Base-by-base conservation (phyloP, 1,284 basidiomycete species). In the Polyporus tsugae region DNA sequence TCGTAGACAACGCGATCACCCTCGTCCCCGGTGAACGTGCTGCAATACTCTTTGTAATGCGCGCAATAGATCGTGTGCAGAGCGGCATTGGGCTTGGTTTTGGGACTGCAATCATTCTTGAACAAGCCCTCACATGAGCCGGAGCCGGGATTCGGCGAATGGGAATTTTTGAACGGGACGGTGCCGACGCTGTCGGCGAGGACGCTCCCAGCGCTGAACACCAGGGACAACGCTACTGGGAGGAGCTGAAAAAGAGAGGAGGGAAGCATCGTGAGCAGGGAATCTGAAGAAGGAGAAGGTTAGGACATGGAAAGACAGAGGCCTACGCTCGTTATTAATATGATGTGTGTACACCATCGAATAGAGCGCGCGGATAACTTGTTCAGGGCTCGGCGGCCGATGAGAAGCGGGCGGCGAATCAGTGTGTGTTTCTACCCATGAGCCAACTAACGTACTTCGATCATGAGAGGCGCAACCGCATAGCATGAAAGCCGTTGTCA, bases 91-190 rank as follows among this genome's bases (percentile, higher is more conserved):
- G 29, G 29, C 29, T 29, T 29, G 29, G 29, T 29, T 29, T 29
- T 29, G 29, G 29, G 29, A 29, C 29, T 29, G 29, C 29, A 29
- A 29, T 29, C 29, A 29, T 29, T 29, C 29, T 82, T 84, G 71
- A 82, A 78, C 29, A 81, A 75, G 29, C 29, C 29, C 29, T 29
- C 29, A 29, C 29, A 29, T 29, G 29, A 29, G 29, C 29, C 29
- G 29, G 29, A 29, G 29, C 29, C 29, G 29, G 2, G 29, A 1
- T 1, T 29, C 29, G 29, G 29, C 29, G 29, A 29, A 29, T 29
- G 29, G 29, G 29, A 29, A 29, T 29, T 29, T 29, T 29, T 29
- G 29, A 29, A 29, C 29, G 29, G 29, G 29, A 29, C 29, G 29
- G 29, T 29, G 29, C 29, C 29, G 29, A 29, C 29, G 29, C 29